Conservation (phyloP, 139 green algal species). For the Chlorella vulgaris region DNA sequence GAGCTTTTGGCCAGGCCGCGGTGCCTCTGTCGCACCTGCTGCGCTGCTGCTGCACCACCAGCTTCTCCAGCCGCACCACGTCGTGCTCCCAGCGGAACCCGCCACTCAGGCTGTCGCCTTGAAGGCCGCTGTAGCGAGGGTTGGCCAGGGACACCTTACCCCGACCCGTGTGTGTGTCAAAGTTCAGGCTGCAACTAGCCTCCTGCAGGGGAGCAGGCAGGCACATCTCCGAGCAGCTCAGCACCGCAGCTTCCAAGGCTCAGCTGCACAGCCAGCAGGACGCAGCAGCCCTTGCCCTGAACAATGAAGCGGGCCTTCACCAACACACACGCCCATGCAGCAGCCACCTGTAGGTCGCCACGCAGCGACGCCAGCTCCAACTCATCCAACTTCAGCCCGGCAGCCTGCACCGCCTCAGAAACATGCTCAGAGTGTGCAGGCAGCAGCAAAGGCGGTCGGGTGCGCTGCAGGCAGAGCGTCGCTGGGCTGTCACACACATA, state of each 20-base stretch:
- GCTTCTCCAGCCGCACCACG: slow-evolving; percentile 84
- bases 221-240: too few species aligned
- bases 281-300: too few species aligned
- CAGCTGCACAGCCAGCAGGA: too few species aligned
- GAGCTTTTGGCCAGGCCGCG: neutral
- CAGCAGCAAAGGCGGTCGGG: too few species aligned
- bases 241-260: too few species aligned
- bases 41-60: slow-evolving; percentile 73
- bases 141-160: slow-evolving; percentile 55
- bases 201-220: slow-evolving; percentile 25
- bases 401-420: slow-evolving; percentile 35
- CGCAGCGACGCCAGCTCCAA: slow-evolving; percentile 86
- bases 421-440: too few species aligned
- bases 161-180: slow-evolving; percentile 62
- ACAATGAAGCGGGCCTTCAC: too few species aligned
- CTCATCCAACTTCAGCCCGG: slow-evolving; percentile 81
- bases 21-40: slow-evolving; percentile 39
- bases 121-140: slow-evolving; percentile 75
- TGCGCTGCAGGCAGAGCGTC: too few species aligned
- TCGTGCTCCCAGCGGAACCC: slow-evolving; percentile 82
- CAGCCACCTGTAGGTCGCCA: slow-evolving; percentile 59
- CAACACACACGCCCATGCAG: too few species aligned
- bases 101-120: slow-evolving; percentile 60
- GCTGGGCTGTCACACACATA: too few species aligned
- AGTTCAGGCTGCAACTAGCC: slow-evolving; percentile 70